Evolutionary conservation across 768 basidiomycete genomes (phyloP).

Genomic region (Boletus rubroflammeus): DNA sequence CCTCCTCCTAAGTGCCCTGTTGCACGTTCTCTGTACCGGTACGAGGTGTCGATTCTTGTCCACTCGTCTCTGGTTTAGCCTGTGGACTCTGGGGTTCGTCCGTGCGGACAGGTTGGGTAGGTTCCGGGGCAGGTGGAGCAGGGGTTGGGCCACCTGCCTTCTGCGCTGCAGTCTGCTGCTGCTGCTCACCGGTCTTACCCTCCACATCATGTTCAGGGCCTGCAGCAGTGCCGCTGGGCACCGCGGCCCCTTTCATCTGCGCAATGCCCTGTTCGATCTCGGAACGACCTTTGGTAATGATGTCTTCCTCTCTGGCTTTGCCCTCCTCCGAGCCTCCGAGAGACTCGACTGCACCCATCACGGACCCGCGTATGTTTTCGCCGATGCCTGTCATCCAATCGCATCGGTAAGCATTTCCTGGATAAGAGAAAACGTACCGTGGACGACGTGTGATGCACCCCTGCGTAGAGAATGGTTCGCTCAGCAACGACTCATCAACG

Average conservation of each 20-base stretch:
- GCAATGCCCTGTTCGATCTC: conserved; percentile 42
- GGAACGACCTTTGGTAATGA: conserved; percentile 35
- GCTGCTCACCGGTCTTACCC: not conserved
- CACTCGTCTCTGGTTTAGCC: not conserved
- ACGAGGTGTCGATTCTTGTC: not conserved
- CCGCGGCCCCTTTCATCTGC: conserved; percentile 18
- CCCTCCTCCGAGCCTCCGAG: conserved; percentile 23
- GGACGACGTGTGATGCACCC: conserved; percentile 35
- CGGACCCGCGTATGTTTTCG: conserved; percentile 43
- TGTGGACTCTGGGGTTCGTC: not conserved
- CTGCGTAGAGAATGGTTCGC: conserved; percentile 10
- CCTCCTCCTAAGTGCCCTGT: not conserved
- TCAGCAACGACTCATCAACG: not conserved
- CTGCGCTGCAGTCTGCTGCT: not conserved
- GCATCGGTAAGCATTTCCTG: conserved; percentile 6
- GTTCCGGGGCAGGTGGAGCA: not conserved
- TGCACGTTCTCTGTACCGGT: not conserved
- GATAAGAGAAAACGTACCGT: conserved; percentile 27
- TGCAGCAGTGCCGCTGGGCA: not conserved
- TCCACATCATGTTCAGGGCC: not conserved
- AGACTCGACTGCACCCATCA: conserved; percentile 39
- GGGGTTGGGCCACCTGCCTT: not conserved
- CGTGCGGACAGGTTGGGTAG: not conserved
- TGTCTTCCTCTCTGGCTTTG: conserved; percentile 33
- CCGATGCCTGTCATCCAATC: conserved; percentile 35